Base-by-base conservation (phyloP, 2,329 filamentous ascomycete genomes). In the Colletotrichum paranaense region DNA sequence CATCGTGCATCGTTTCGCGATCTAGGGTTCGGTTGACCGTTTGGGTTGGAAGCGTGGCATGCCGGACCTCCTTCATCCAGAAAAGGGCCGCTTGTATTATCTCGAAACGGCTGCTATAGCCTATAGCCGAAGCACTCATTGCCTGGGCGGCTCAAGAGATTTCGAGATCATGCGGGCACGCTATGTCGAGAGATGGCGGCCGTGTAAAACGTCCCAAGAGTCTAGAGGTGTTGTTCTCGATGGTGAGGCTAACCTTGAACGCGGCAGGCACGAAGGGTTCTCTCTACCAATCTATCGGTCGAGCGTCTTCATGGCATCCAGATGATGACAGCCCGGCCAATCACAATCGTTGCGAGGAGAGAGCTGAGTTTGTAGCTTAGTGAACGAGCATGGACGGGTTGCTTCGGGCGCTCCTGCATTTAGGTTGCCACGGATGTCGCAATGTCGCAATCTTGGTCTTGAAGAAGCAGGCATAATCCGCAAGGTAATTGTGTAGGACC, bases 11-110 rank as follows among this genome's bases (percentile, higher is more conserved):
- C 24, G 42, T 58, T 46, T 38, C 67, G 56, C 12, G 55, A 57
- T 56, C 60, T 56, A 73, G 60, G 69, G 66, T 73, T 73, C 60
- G 46, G 59, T 73, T 59, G 59, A 69, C 55, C 46, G 70, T 73
- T 72, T 69, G 59, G 56, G 53, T 30, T 30, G 52, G 14, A 32
- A 22, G 42, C 28, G 22, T 53, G 42, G 14, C 42, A 26, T 38
- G n/a, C 55, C 19, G 32, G 38, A 22, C 24, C 32, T 30, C 53
- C 7, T 24, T 19, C 12, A 38, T 26, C 38, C n/a, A 11, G 30
- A 30, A 22, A 24, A 8, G 57, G 7, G 24, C 35, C 26, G 26
- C 14, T n/a, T 28, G 14, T 8, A 8, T 8, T 11, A 6, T 12
- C 24, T 28, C 11, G 2, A 32, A 24, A 35, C 3, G 14, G 24